A percentile compares a stretch with the other conserved stretches of the same genome.
Conservation (phyloP, 140 eudicot species). For the Bidens hawaiensis region DNA sequence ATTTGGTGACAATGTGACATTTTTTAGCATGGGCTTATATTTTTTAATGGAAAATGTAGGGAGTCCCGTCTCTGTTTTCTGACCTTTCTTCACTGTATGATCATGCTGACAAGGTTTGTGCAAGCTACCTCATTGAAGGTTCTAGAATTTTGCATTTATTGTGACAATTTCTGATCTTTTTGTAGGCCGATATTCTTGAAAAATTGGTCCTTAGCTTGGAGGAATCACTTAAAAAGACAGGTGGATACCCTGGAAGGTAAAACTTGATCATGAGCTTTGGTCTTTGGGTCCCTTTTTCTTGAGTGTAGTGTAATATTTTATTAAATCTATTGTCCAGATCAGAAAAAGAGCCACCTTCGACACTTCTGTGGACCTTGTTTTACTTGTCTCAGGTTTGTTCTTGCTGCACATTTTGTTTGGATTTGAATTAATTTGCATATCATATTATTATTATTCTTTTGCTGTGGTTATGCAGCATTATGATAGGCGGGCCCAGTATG, state of each 20-base stretch:
- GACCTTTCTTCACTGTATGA: conserved; percentile 94
- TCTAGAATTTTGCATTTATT: background rate
- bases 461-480: conserved; percentile 58
- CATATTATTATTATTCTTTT: background rate
- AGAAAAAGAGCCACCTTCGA: conserved; percentile 95
- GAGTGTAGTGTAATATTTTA: background rate
- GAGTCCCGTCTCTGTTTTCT: conserved; percentile 96
- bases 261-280: background rate
- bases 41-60: conserved; percentile 39
- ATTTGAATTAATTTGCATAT: background rate
- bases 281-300: background rate
- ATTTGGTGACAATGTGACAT: conserved; percentile 10
- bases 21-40: background rate
- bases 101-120: conserved; percentile 88
- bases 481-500: conserved; percentile 74
- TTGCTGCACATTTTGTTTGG: conserved; percentile 2
- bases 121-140: background rate
- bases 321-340: conserved; percentile 39
- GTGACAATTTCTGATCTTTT: conserved; percentile 4
- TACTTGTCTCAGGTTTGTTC: conserved; percentile 84
- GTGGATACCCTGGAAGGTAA: conserved; percentile 89
- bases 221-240: conserved; percentile 60
- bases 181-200: conserved; percentile 81
- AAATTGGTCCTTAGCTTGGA: conserved; percentile 63
- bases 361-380: conserved; percentile 91